Evolutionary conservation across 164 flowering plant genomes (phyloP), one percentile per base, ranked within the genome.

Genomic region (Vitis rotundifolia): DNA sequence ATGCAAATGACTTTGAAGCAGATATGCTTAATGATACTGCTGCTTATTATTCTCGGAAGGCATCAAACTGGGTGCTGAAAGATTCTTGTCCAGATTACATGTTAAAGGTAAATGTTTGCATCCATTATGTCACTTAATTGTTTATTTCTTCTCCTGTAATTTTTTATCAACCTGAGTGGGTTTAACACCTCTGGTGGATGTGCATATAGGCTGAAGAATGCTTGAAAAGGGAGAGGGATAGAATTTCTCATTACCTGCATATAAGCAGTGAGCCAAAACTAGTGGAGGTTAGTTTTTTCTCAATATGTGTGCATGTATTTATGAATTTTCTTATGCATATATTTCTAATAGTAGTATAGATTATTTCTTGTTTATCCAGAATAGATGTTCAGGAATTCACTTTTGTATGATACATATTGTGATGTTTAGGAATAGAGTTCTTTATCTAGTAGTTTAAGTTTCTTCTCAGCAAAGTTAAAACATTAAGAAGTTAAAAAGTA

Each of bases 241-340:
- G 89, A 54, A 91, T 89, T 44, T 61, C 82, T 69, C 85, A 86
- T 74, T 89, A 89, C 65, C 68, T 89, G 61, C 91, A 87, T 67
- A 72, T 81, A 11, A 86, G 85, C 73, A 89, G 84, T 72, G 94
- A 89, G 71, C 78, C 63, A 49, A 89, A 88, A 72, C 75, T 89
- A 54, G 63, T 85, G 50, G 90, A 89, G 89, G 91, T 87, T 28
- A 58, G 83, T 80, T 59, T 3, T 51, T 15, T 12, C 49, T 19
- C 9, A 18, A 57, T 57, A 29, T 16, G n/a, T 68, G 13, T 28
- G 44, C 44, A 37, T 3, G 5, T 37, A 37, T 37, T 37, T 37
- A 37, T 37, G 29, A 22, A 12, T 68, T 16, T 22, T 47, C 18
- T 52, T 52, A 22, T 51, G 6, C 44, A 19, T 51, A 18, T 28